Percentiles rank a stretch among this genome's conserved stretches.
phyloP scores from a whole-genome alignment of 2,329 filamentous ascomycete genomes.

The Gnomoniopsis sp. region DNA sequence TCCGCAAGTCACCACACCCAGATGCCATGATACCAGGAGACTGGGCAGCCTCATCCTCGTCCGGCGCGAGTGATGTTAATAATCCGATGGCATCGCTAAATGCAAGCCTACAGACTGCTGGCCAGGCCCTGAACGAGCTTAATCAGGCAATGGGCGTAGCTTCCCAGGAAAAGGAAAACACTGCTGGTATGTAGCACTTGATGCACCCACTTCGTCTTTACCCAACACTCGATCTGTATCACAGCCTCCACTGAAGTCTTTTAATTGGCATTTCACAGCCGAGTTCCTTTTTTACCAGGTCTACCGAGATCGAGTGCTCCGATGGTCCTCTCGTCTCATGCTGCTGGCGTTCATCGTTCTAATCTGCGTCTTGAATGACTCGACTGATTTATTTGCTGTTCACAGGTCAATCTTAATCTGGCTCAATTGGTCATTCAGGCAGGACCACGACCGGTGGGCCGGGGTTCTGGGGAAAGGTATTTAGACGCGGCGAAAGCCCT shows the following conservation, averaged over 20 bases:
- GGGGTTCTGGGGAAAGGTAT: constrained; percentile 11
- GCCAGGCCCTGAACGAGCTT: background rate
- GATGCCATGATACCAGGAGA: constrained; percentile 7
- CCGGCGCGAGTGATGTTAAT: background rate
- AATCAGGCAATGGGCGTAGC: background rate
- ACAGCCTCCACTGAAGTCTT: background rate
- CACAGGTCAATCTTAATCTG: background rate
- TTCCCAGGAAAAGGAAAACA: background rate
- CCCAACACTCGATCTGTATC: background rate
- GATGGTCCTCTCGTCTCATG: background rate
- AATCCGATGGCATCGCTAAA: constrained; percentile 1
- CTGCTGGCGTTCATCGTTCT: background rate
- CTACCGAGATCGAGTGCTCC: background rate
- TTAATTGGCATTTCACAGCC: too few species aligned
- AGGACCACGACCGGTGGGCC: background rate
- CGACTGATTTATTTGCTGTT: background rate
- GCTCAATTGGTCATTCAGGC: background rate
- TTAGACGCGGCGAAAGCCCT: background rate
- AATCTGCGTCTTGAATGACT: background rate
- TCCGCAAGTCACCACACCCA: constrained; percentile 16
- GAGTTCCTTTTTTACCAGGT: background rate
- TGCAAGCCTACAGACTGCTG: constrained; percentile 3
- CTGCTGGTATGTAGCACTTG: constrained; percentile 1
- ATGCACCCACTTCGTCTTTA: background rate
- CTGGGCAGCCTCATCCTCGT: constrained; percentile 4